phyloP scores from a whole-genome alignment of 1,284 basidiomycete genomes.

The Exsudoporus floridanus region DNA sequence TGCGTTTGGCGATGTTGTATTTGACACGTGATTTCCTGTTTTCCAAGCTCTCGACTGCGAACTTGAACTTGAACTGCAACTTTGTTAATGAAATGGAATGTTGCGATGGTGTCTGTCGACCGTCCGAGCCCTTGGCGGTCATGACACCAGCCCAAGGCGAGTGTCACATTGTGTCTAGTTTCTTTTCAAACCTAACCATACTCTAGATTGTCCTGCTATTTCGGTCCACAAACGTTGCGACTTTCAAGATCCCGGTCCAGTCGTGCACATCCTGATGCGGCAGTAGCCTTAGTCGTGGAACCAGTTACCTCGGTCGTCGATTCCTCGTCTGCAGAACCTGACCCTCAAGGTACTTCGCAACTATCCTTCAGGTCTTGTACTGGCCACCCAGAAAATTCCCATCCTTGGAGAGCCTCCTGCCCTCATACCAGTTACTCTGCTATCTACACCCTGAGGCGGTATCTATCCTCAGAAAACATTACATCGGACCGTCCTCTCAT shows the following conservation, averaged over 20 bases:
- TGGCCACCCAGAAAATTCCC: not conserved
- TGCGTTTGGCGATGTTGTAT: not conserved
- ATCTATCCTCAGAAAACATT: constrained; percentile 31
- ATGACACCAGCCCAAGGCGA: constrained; percentile 20
- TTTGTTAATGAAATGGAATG: constrained; percentile 50
- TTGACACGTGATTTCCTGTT: constrained; percentile 10
- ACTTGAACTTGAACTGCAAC: not conserved
- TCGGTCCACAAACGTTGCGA: constrained; percentile 2
- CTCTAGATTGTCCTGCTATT: constrained; percentile 8
- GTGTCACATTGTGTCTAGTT: not conserved
- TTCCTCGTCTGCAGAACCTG: not conserved
- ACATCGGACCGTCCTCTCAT: constrained; percentile 20
- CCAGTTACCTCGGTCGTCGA: not conserved
- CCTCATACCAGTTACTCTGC: constrained; percentile 10
- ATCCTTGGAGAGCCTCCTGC: not conserved
- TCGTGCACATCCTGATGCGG: not conserved
- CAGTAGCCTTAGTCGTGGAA: not conserved
- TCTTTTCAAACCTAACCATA: not conserved
- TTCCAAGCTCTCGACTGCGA: not conserved
- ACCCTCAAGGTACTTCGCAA: not conserved
- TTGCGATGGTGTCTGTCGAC: constrained; percentile 49
- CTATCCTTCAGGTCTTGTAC: not conserved
- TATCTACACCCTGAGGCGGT: constrained; percentile 27
- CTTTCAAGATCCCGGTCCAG: constrained; percentile 2
- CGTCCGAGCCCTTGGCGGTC: constrained; percentile 39